These are phyloP conservation scores for Solanum appendiculatum DNA, from an alignment of 257 asterid genomes.

Conservation along the genomic window DNA sequence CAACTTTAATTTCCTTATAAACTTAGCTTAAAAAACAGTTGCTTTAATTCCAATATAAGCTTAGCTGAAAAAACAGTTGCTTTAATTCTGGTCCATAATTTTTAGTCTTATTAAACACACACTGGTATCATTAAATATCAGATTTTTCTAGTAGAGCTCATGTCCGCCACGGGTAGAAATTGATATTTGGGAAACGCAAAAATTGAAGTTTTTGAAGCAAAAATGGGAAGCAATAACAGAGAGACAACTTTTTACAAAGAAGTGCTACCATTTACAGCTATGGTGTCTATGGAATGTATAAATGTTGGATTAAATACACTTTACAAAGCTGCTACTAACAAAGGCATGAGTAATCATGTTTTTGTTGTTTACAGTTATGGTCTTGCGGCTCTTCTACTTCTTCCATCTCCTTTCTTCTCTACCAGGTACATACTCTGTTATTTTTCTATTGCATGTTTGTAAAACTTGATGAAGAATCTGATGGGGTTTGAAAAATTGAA, in stretches of 20 bases:
- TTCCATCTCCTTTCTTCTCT: constrained; percentile 58
- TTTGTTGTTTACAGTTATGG: constrained; percentile 69
- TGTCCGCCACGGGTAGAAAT: background rate
- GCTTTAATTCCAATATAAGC: background rate
- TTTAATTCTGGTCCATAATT: background rate
- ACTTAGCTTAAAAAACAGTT: background rate
- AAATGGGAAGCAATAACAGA: background rate
- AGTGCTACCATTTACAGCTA: constrained; percentile 44
- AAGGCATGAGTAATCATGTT: constrained; percentile 71
- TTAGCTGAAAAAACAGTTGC: background rate
- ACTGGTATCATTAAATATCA: background rate
- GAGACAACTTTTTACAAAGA: constrained; percentile 25
- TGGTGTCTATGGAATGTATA: constrained; percentile 58
- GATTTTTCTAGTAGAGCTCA: background rate
- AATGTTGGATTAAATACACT: constrained; percentile 81
- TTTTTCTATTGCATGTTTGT: background rate
- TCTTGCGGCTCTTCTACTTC: constrained; percentile 59
- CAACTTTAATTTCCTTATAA: background rate
- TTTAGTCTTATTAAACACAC: background rate
- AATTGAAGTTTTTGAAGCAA: background rate
- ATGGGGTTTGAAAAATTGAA: background rate
- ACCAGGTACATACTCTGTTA: constrained; percentile 18
- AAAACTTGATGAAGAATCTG: background rate
- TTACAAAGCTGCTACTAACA: constrained; percentile 57
- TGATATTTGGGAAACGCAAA: background rate